phyloP scores from a whole-genome alignment of 805 yeast genomes.

The Ogataea zsoltii region DNA sequence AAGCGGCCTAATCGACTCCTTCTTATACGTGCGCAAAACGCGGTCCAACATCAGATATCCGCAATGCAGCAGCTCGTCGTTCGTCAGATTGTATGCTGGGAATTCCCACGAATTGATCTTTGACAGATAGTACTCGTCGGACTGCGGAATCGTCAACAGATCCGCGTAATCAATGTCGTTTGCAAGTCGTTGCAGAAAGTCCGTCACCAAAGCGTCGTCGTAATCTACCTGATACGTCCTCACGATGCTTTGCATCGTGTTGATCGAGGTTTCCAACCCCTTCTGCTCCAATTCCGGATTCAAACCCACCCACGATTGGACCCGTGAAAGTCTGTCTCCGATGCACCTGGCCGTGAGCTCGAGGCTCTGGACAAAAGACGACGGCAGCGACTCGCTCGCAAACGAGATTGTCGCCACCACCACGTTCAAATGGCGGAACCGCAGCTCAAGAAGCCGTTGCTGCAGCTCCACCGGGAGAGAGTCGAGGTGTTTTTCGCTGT shows the following conservation, averaged over 20 bases:
- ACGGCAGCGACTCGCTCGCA: not conserved
- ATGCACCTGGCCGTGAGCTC: conserved; percentile 10
- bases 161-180: conserved; percentile 31
- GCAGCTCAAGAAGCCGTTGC: conserved; percentile 17
- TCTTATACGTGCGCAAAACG: not conserved
- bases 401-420: conserved; percentile 17
- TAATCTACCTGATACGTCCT: conserved; percentile 2
- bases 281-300: conserved; percentile 17
- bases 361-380: conserved; percentile 4
- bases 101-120: conserved; percentile 64
- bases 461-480: conserved; percentile 8
- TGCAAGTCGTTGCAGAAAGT: conserved; percentile 25
- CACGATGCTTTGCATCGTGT: conserved; percentile 38
- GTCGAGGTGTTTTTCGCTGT: conserved; percentile 3
- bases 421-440: conserved; percentile 33
- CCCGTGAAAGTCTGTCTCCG: conserved; percentile 34
- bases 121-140: conserved; percentile 26
- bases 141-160: conserved; percentile 26
- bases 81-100: conserved; percentile 62
- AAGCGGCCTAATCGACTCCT: not conserved
- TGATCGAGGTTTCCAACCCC: conserved; percentile 26
- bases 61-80: conserved; percentile 66
- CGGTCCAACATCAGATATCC: conserved; percentile 52
- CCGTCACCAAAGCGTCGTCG: conserved; percentile 12
- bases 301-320: conserved; percentile 45